Percentiles rank a stretch among this genome's conserved stretches.
Evolutionary conservation across 805 yeast genomes (phyloP).

Genomic region (Yamadazyma ubonensis): DNA sequence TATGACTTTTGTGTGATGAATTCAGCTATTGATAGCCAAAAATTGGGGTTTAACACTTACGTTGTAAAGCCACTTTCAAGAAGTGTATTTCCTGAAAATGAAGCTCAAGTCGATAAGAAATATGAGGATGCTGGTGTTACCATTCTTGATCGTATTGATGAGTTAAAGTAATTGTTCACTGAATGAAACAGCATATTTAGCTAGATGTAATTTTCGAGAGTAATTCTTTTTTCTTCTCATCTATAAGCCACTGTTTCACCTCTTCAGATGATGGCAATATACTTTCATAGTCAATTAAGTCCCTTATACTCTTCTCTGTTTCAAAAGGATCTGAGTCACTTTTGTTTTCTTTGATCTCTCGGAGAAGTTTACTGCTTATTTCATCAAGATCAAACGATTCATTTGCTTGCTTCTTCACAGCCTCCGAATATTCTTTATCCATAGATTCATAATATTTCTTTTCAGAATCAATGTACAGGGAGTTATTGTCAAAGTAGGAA

Average conservation of each 20-base stretch:
- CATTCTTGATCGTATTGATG: constrained; percentile 18
- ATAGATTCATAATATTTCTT: constrained; percentile 1
- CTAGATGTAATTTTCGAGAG: constrained; percentile 27
- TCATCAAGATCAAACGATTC: background rate
- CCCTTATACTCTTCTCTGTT: background rate
- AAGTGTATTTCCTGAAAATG: constrained; percentile 52
- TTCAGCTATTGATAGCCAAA: constrained; percentile 69
- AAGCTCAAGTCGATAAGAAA: constrained; percentile 29
- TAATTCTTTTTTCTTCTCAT: constrained; percentile 43
- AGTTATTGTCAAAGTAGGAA: background rate
- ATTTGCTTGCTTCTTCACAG: background rate
- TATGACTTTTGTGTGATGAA: constrained; percentile 82
- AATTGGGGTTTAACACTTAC: constrained; percentile 58
- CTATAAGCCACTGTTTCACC: constrained; percentile 48
- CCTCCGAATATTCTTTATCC: background rate
- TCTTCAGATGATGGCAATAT: constrained; percentile 34
- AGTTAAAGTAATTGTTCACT: constrained; percentile 2
- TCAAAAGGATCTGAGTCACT: background rate
- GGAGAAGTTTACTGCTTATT: constrained; percentile 1
- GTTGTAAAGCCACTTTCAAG: constrained; percentile 58
- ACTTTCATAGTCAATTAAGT: constrained; percentile 4
- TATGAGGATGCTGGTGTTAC: constrained; percentile 36
- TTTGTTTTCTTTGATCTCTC: constrained; percentile 1
- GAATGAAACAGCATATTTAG: constrained; percentile 10
- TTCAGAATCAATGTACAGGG: background rate